phyloP scores from a whole-genome alignment of 805 yeast species.

The Deakozyma indianensis region DNA sequence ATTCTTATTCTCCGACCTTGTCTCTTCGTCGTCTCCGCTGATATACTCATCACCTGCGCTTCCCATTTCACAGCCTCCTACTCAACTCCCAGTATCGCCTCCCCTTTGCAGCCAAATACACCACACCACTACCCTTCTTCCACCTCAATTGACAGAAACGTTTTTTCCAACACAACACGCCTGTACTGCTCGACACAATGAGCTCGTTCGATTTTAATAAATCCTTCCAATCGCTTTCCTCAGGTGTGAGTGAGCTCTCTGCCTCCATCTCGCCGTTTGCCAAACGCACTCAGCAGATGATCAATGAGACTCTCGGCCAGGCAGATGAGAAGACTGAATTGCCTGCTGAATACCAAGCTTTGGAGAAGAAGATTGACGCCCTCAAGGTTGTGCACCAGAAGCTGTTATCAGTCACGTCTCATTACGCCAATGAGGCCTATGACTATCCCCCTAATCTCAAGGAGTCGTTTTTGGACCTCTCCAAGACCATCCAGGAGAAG shows the following conservation, averaged over 20 bases:
- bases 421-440: slow-evolving; percentile 63
- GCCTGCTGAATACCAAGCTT: slow-evolving; percentile 65
- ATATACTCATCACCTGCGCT: too few relatives aligned
- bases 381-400: slow-evolving; percentile 53
- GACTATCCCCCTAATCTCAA: slow-evolving; percentile 68
- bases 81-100: too few relatives aligned
- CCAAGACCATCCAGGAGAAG: slow-evolving; percentile 48
- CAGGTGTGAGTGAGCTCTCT: slow-evolving; percentile 22
- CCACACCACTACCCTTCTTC: too few relatives aligned
- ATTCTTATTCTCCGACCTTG: too few relatives aligned
- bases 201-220: slow-evolving; percentile 23
- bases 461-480: slow-evolving; percentile 63
- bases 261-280: slow-evolving; percentile 54
- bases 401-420: slow-evolving; percentile 37
- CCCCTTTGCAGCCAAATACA: too few relatives aligned
- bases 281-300: slow-evolving; percentile 62
- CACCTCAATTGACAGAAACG: too few relatives aligned
- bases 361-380: slow-evolving; percentile 61
- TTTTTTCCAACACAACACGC: too few relatives aligned
- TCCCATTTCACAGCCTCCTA: too few relatives aligned
- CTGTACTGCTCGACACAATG: too few relatives aligned
- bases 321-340: slow-evolving; percentile 73
- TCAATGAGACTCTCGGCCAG: slow-evolving; percentile 68
- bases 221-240: slow-evolving; percentile 21
- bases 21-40: too few relatives aligned